phyloP scores from a whole-genome alignment of 306 rosid genomes.

The Alnus glutinosa region DNA sequence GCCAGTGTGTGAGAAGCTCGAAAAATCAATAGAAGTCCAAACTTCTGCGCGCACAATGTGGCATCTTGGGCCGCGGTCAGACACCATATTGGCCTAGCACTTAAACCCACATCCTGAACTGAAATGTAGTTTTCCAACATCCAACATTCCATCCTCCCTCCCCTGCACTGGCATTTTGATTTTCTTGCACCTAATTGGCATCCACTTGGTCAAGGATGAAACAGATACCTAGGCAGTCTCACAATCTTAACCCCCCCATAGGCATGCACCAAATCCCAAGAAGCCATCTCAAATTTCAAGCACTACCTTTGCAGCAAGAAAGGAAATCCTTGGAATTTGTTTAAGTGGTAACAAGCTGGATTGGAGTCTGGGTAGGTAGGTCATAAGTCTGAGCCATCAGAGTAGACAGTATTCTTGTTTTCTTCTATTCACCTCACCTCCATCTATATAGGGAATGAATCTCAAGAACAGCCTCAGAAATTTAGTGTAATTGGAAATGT shows the following conservation, averaged over 20 bases:
- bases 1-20: no score
- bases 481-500: not conserved
- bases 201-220: not conserved
- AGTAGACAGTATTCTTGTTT: no score
- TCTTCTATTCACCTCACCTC: no score
- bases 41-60: no score
- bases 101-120: not conserved
- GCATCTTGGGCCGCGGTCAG: no score
- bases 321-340: not conserved
- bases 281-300: not conserved
- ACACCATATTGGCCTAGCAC: not conserved
- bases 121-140: not conserved
- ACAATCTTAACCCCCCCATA: not conserved
- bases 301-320: not conserved
- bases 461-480: not conserved
- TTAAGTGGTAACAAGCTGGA: not conserved
- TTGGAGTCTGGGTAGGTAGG: not conserved
- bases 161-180: not conserved
- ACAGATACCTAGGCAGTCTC: not conserved
- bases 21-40: no score
- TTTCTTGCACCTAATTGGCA: not conserved
- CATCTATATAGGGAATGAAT: not conserved
- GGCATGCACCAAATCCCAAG: not conserved
- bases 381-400: no score
- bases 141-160: not conserved